These are phyloP conservation scores for Mycocentrospora acerina DNA, from an alignment of 2,329 filamentous ascomycete species.

Conservation along the genomic window DNA sequence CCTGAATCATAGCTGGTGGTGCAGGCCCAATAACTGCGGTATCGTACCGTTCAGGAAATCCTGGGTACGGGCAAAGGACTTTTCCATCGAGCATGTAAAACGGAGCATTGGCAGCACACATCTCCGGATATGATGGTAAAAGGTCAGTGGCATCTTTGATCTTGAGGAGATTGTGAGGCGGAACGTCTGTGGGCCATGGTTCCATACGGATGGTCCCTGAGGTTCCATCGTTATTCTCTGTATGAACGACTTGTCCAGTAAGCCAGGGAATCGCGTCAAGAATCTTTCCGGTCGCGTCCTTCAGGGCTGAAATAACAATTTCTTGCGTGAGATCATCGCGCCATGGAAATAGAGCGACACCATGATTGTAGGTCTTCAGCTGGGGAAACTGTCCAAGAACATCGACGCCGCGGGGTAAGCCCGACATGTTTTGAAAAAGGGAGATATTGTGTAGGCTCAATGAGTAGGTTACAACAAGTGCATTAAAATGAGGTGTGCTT, in stretches of 20 bases:
- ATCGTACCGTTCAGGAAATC: slow-evolving; percentile 30
- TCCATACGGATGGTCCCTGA: slow-evolving; percentile 3
- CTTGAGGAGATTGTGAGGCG: slow-evolving; percentile 4
- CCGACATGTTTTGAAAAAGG: slow-evolving; percentile 1
- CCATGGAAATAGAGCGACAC: slow-evolving; percentile 4
- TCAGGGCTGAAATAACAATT: slow-evolving; percentile 3
- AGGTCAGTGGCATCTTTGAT: slow-evolving; percentile 6
- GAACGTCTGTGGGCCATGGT: slow-evolving; percentile 1
- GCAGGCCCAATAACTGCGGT: slow-evolving; percentile 9
- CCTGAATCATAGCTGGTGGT: slow-evolving; percentile 21
- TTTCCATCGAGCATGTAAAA: slow-evolving; percentile 34
- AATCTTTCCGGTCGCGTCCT: slow-evolving; percentile 2
- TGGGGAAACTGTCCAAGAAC: slow-evolving; percentile 5
- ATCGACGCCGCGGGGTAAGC: slow-evolving; percentile 3
- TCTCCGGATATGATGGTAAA: slow-evolving; percentile 2
- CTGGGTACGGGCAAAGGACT: slow-evolving; percentile 26
- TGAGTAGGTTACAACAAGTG: neutral
- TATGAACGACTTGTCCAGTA: slow-evolving; percentile 4
- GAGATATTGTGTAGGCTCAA: neutral
- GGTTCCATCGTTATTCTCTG: neutral
- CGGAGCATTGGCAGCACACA: slow-evolving; percentile 20
- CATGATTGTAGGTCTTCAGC: slow-evolving; percentile 5
- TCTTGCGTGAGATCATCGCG: slow-evolving; percentile 5
- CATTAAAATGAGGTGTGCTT: too few relatives aligned
- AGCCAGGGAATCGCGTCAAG: slow-evolving; percentile 5